A percentile compares a stretch with the other conserved stretches of the same genome.
Evolutionary conservation across 345 rosid species (phyloP).

Genomic region (Eucalyptus urophylla): DNA sequence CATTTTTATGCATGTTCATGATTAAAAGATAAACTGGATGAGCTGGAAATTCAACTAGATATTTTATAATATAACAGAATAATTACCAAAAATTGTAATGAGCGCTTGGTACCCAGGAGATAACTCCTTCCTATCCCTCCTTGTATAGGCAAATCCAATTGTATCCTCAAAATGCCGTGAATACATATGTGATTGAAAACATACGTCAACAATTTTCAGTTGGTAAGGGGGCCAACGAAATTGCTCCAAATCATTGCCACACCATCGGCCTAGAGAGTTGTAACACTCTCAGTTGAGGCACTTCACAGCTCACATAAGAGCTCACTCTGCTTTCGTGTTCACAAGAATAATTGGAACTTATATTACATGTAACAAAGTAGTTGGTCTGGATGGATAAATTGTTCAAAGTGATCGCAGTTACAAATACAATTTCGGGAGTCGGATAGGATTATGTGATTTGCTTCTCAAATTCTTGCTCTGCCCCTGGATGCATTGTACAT

Average conservation of each 20-base stretch:
- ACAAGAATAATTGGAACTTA: neutral
- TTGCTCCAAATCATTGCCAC: neutral
- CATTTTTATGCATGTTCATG: too few relatives aligned
- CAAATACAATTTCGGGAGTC: neutral
- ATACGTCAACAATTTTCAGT: accelerated
- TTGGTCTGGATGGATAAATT: neutral
- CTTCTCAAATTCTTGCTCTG: neutral
- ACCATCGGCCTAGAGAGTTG: neutral
- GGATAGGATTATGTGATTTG: neutral
- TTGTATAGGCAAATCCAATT: neutral
- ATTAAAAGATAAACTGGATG: neutral
- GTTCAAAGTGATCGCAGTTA: accelerated
- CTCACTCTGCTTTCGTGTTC: neutral
- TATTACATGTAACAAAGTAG: neutral
- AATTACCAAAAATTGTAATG: neutral
- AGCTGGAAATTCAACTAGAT: neutral
- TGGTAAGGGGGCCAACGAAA: too few relatives aligned
- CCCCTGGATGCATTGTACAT: neutral
- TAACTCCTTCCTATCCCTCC: neutral
- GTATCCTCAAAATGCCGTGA: neutral
- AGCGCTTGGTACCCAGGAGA: neutral
- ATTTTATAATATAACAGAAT: neutral
- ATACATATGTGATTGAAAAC: neutral
- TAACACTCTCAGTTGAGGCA: neutral
- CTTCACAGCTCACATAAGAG: neutral